A percentile compares a stretch with the other conserved stretches of the same genome.
Evolutionary conservation across 805 yeast genomes (phyloP).

Genomic region (Candida hispaniensis): DNA sequence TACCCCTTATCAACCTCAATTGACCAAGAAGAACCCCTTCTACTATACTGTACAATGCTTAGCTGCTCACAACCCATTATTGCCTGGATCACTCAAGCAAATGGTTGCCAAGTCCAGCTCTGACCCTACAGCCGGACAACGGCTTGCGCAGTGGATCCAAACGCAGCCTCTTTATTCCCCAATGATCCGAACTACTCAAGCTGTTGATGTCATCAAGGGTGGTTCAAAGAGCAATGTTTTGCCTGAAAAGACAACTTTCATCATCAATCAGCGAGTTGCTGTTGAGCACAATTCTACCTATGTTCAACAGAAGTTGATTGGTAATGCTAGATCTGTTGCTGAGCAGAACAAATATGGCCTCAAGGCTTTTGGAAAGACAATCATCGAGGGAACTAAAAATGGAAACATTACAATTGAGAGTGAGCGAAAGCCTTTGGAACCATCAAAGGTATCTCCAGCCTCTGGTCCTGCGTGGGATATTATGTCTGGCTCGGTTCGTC

Average conservation of each 20-base stretch:
- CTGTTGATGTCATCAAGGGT: conserved; percentile 55
- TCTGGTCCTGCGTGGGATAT: conserved; percentile 35
- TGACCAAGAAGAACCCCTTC: conserved; percentile 50
- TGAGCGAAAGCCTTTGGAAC: conserved; percentile 29
- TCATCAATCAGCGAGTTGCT: conserved; percentile 55
- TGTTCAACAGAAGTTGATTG: conserved; percentile 32
- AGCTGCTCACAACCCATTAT: conserved; percentile 39
- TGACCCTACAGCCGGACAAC: conserved; percentile 20
- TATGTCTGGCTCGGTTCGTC: conserved; percentile 50
- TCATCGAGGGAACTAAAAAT: conserved; percentile 25
- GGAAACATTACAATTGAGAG: conserved; percentile 7
- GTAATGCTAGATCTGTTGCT: conserved; percentile 36
- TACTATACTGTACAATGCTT: conserved; percentile 48
- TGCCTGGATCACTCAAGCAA: conserved; percentile 24
- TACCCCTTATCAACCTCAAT: conserved; percentile 40
- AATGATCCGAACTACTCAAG: conserved; percentile 51
- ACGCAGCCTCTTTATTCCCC: conserved; percentile 6
- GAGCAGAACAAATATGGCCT: conserved; percentile 41
- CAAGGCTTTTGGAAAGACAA: conserved; percentile 26
- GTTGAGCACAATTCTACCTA: conserved; percentile 42
- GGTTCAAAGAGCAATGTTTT: conserved; percentile 70
- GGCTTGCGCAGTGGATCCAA: conserved; percentile 11
- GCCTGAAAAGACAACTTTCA: conserved; percentile 49
- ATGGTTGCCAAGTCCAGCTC: conserved; percentile 16
- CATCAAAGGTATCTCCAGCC: conserved; percentile 40